These are phyloP conservation scores for Mycena citricolor DNA, from an alignment of 1,284 basidiomycete species.

Conservation along the genomic window DNA sequence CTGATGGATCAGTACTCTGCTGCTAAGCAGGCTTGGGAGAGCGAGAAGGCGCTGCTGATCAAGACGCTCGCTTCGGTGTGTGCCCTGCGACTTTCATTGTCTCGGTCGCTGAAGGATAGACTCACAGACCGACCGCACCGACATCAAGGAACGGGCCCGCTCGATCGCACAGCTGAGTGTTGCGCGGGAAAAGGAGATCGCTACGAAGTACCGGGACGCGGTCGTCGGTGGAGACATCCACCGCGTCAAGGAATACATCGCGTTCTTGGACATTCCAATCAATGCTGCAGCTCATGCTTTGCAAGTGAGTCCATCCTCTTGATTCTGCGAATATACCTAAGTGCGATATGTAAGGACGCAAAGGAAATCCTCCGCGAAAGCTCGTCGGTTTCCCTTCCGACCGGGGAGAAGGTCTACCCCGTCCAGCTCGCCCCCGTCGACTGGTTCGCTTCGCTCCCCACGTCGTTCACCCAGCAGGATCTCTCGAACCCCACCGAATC, in stretches of 20 bases:
- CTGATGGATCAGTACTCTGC: conserved; percentile 26
- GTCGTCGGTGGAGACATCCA: conserved; percentile 26
- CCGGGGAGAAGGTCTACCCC: conserved; percentile 23
- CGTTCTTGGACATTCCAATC: conserved; percentile 24
- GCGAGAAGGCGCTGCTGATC: conserved; percentile 25
- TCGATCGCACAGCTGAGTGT: conserved; percentile 11
- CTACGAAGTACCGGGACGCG: conserved; percentile 24
- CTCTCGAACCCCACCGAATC: too few relatives aligned
- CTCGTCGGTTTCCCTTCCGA: conserved; percentile 24
- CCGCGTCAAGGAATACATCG: conserved; percentile 24
- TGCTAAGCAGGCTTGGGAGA: conserved; percentile 27
- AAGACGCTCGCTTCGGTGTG: conserved; percentile 5
- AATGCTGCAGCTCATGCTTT: conserved; percentile 23
- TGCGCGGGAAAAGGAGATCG: conserved; percentile 20
- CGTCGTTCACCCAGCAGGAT: conserved; percentile 22
- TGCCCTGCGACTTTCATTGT: not conserved
- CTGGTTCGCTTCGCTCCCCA: conserved; percentile 24
- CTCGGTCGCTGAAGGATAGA: not conserved
- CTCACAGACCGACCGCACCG: conserved; percentile 2
- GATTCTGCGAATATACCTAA: not conserved
- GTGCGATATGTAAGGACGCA: conserved; percentile 17
- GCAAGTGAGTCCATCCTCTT: conserved; percentile 1
- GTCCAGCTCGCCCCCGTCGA: conserved; percentile 25
- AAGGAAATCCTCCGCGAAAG: conserved; percentile 27
- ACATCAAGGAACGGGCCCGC: conserved; percentile 13